phyloP scores from a whole-genome alignment of 352 stramenopile genomes.

The Phytophthora meadii region DNA sequence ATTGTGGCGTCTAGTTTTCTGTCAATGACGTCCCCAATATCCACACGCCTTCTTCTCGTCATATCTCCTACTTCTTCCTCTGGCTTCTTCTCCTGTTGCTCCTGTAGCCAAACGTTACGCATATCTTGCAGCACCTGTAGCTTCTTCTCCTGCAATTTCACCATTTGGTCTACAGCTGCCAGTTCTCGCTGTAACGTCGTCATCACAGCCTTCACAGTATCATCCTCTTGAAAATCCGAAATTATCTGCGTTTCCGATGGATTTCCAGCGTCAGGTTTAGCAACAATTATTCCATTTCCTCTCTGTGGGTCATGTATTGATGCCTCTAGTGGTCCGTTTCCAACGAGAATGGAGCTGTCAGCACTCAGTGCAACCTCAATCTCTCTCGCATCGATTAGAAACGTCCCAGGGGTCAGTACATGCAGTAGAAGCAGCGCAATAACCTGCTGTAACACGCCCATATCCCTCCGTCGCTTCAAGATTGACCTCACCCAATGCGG shows the following conservation, averaged over 20 bases:
- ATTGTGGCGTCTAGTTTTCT: constrained; percentile 29
- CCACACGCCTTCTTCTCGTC: not conserved
- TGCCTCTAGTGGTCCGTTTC: constrained; percentile 3
- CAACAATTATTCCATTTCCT: not conserved
- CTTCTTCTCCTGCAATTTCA: constrained; percentile 53
- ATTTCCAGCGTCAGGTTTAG: not conserved
- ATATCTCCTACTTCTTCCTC: not conserved
- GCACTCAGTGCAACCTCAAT: constrained; percentile 26
- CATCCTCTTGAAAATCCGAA: not conserved
- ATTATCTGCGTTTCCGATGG: not conserved
- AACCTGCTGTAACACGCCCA: not conserved
- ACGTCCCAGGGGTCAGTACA: not conserved
- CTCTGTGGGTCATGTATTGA: not conserved
- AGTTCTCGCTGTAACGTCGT: constrained; percentile 40
- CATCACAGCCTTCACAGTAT: not conserved
- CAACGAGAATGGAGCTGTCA: constrained; percentile 17
- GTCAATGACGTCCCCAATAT: constrained; percentile 23
- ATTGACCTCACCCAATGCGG: constrained; percentile 21
- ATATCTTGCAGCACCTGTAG: constrained; percentile 43
- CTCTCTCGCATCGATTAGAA: not conserved
- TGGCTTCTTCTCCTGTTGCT: constrained; percentile 15
- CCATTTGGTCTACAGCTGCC: constrained; percentile 42
- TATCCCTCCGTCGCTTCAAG: constrained; percentile 23
- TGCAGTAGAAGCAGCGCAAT: not conserved
- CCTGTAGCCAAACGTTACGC: constrained; percentile 22